A percentile compares a stretch with the other conserved stretches of the same genome.
These are phyloP conservation scores for Tillandsia fasciculata DNA, from an alignment of 176 grass and related monocot genomes.

Conservation along the genomic window DNA sequence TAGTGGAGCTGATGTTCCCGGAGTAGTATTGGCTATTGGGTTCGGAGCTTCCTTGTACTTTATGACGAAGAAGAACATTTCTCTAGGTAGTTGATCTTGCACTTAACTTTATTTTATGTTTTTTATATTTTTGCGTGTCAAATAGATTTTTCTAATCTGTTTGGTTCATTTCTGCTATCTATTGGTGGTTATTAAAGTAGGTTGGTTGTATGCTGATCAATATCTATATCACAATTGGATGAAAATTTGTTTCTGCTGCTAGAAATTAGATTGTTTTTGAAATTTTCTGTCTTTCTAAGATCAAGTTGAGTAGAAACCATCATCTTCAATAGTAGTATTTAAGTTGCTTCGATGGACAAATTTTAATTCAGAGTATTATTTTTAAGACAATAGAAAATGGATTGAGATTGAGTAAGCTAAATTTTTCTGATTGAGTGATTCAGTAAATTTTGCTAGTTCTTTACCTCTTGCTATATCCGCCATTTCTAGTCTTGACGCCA, in stretches of 20 bases:
- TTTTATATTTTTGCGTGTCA: background rate
- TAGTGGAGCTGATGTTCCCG: constrained; percentile 59
- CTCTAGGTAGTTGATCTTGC: constrained; percentile 43
- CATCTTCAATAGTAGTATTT: too few species aligned
- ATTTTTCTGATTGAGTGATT: too few species aligned
- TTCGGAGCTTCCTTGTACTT: constrained; percentile 92
- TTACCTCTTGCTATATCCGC: too few species aligned
- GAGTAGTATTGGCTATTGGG: constrained; percentile 66
- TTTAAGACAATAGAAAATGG: too few species aligned
- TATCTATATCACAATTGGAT: background rate
- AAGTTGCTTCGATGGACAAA: too few species aligned
- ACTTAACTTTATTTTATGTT: background rate
- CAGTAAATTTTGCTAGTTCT: too few species aligned
- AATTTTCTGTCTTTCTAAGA: too few species aligned
- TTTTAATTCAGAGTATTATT: too few species aligned
- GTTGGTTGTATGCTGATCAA: background rate
- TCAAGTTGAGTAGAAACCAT: too few species aligned
- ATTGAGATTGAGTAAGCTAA: too few species aligned
- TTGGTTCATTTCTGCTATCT: background rate
- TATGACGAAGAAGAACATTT: constrained; percentile 81
- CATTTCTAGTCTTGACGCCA: too few species aligned
- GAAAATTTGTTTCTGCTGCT: background rate
- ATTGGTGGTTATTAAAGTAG: background rate
- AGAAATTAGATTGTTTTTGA: background rate
- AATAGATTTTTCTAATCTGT: constrained; percentile 8